Conservation (phyloP, 345 rosid genomes). For the Populus nigra region DNA sequence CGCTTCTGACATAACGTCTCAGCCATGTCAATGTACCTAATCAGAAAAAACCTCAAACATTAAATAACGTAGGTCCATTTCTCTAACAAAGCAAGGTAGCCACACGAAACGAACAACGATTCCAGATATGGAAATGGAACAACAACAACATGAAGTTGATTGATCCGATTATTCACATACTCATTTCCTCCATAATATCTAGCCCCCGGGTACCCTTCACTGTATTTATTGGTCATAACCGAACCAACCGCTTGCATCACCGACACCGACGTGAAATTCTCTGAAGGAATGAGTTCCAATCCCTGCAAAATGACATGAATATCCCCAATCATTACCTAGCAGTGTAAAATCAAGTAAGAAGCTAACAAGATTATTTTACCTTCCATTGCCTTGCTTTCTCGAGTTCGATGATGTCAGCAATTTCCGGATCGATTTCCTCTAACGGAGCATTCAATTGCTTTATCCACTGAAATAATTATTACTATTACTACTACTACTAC, state of each 20-base stretch:
- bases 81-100: neutral
- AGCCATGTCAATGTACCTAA: conserved; percentile 94
- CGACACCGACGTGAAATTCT: conserved; percentile 87
- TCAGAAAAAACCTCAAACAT: neutral
- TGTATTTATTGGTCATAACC: conserved; percentile 92
- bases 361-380: conserved; percentile 32
- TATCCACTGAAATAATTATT: conserved; percentile 57
- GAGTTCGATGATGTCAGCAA: conserved; percentile 79
- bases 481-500: neutral
- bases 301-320: conserved; percentile 45
- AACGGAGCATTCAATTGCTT: conserved; percentile 78
- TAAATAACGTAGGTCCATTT: neutral
- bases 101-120: neutral
- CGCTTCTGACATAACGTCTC: conserved; percentile 88
- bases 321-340: neutral
- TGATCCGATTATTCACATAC: conserved; percentile 36
- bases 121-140: no score
- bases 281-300: conserved; percentile 88
- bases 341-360: no score
- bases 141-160: neutral
- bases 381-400: conserved; percentile 99
- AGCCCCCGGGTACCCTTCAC: conserved; percentile 97
- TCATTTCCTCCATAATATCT: conserved; percentile 96
- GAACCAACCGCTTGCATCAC: conserved; percentile 99
- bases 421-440: conserved; percentile 83